These are phyloP conservation scores for Boeremia exigua DNA, from an alignment of 2,329 filamentous ascomycete species.

Conservation along the genomic window DNA sequence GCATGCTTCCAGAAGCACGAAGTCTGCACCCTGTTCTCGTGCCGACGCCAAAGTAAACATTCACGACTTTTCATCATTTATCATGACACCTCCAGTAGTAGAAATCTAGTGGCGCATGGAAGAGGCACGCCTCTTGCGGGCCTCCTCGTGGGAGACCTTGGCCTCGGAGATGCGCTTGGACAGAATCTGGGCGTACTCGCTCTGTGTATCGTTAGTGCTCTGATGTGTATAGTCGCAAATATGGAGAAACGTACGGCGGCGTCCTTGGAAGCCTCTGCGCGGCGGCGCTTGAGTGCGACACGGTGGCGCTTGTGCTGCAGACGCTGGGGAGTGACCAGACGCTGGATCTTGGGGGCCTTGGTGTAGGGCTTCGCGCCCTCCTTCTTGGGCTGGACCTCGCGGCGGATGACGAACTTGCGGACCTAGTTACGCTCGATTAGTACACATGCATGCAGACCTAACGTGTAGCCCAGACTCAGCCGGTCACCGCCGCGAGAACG, in stretches of 20 bases:
- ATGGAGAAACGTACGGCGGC: slow-evolving; percentile 76
- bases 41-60: slow-evolving; percentile 48
- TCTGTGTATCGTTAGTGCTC: slow-evolving; percentile 60
- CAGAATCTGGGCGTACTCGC: slow-evolving; percentile 94
- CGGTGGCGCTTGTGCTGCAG: slow-evolving; percentile 99
- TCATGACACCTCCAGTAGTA: slow-evolving; percentile 29
- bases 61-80: slow-evolving; percentile 41
- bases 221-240: neutral
- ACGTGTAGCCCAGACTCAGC: slow-evolving; percentile 55
- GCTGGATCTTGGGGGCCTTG: slow-evolving; percentile 99
- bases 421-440: slow-evolving; percentile 63
- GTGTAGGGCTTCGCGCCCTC: slow-evolving; percentile 98
- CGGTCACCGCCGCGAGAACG: slow-evolving; percentile 30
- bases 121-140: slow-evolving; percentile 95
- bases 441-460: slow-evolving; percentile 16
- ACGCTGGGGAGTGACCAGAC: slow-evolving; percentile 98
- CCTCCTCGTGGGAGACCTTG: slow-evolving; percentile 91
- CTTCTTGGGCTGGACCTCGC: slow-evolving; percentile 94
- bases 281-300: slow-evolving; percentile 96
- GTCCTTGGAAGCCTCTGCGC: slow-evolving; percentile 96
- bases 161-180: slow-evolving; percentile 97
- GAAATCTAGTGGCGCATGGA: slow-evolving; percentile 60
- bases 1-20: slow-evolving; percentile 40
- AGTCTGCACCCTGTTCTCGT: slow-evolving; percentile 43
- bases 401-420: slow-evolving; percentile 99